Conservation (phyloP, 1,139 yeast species). For the Groenewaldozyma sp. region DNA sequence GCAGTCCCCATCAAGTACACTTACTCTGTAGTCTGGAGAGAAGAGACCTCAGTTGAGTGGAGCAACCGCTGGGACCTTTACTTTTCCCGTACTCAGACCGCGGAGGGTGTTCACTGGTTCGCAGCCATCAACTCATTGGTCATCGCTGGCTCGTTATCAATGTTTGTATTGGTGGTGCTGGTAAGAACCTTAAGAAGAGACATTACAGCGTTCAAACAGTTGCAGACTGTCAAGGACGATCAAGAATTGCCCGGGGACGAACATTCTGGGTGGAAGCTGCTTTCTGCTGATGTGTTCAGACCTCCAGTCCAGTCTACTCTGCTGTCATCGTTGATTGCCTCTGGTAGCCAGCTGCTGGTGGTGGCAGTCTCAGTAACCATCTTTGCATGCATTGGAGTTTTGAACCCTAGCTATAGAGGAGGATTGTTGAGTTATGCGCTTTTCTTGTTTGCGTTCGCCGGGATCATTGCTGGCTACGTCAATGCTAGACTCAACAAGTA, state of each 20-base stretch:
- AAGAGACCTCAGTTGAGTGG: slow-evolving; percentile 61
- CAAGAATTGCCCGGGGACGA: slow-evolving; percentile 2
- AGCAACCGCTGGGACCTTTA: slow-evolving; percentile 68
- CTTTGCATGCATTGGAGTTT: slow-evolving; percentile 49
- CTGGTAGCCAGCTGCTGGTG: slow-evolving; percentile 64
- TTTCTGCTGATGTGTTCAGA: slow-evolving; percentile 46
- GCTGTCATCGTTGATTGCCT: slow-evolving; percentile 52
- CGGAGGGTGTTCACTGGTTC: slow-evolving; percentile 56
- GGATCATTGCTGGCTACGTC: slow-evolving; percentile 61
- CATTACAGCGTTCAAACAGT: slow-evolving; percentile 29
- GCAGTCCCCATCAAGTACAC: slow-evolving; percentile 62
- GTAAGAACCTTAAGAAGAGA: slow-evolving; percentile 41
- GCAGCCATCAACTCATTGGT: slow-evolving; percentile 59
- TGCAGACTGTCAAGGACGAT: slow-evolving; percentile 1
- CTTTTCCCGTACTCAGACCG: slow-evolving; percentile 45
- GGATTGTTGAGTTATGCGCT: slow-evolving; percentile 56
- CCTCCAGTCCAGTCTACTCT: slow-evolving; percentile 41
- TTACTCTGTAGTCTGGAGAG: slow-evolving; percentile 85
- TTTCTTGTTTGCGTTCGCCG: slow-evolving; percentile 56
- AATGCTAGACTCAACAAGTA: slow-evolving; percentile 55
- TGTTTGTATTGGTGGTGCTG: slow-evolving; percentile 56
- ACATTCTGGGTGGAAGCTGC: slow-evolving; percentile 44
- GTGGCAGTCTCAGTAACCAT: slow-evolving; percentile 53
- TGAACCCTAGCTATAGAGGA: slow-evolving; percentile 54
- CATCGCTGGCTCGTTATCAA: slow-evolving; percentile 47